Base-by-base conservation (phyloP, 2,329 filamentous ascomycete species). In the Claviceps arundinis region DNA sequence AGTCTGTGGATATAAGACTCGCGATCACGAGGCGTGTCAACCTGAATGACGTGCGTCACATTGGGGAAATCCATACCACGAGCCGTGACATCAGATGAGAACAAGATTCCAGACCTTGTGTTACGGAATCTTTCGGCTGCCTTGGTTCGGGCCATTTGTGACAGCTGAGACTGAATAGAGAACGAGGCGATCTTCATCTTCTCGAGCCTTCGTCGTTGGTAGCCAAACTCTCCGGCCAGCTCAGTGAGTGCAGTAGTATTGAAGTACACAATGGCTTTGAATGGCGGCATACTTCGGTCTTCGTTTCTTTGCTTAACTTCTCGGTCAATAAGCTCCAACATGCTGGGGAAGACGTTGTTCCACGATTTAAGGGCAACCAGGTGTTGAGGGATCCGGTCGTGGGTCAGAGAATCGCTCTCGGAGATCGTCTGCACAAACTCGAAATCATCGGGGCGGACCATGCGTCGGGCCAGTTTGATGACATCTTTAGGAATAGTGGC, bases 191-290 rank as follows among this genome's bases (percentile, higher is more conserved):
- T 47, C 42, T 54, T 57, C 51, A 68, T 56, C 13, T 79, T 60
- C 22, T 71, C 70, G 52, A 71, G 68, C 50, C 62, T 54, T 34
- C 63, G 58, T 19, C 60, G 59, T 22, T 66, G 57, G 48, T 81
- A 69, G 37, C 72, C 71, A 22, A 84, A 69, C 16, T 76, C 71
- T 19, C 75, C 70, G 22, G 81, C 80, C 47, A 89, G 72, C 53
- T 82, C 74, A 45, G 89, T 87, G 56, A 85, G 76, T 24, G 80
- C 78, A 1, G 86, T 94, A 22, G 85, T 88, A 61, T 87, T 87
- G 65, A 91, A 85, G 71, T 95, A 98, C 43, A 95, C 73, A 55
- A 98, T 94, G n/a, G 89, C 88, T 75, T 98, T 98, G 78, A 97
- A 96, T 0, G 88, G 87, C 16, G 67, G 67, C 3, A 56, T 60